phyloP scores from a whole-genome alignment of 139 green algal genomes.

The Haematococcus lacustris region DNA sequence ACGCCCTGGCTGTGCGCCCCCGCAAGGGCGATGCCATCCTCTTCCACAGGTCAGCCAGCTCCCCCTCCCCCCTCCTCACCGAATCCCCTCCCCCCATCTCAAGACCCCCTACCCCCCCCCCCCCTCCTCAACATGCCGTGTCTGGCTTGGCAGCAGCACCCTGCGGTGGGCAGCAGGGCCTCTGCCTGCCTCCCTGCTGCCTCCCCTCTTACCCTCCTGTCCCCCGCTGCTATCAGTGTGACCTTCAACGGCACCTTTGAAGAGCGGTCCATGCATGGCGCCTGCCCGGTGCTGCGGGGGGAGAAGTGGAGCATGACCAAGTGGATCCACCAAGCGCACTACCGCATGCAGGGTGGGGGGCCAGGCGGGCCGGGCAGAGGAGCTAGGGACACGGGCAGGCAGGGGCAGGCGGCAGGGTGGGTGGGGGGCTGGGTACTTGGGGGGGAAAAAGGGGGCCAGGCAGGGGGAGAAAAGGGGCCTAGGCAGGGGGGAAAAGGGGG shows the following conservation, averaged over 20 bases:
- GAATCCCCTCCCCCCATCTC: too few relatives aligned
- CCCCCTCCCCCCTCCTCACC: too few relatives aligned
- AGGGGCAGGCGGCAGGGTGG: too few relatives aligned
- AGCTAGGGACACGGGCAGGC: too few relatives aligned
- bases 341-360: constrained; percentile 20
- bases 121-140: neutral
- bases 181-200: too few relatives aligned
- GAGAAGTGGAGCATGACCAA: constrained; percentile 41
- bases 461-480: too few relatives aligned
- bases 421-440: too few relatives aligned
- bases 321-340: constrained; percentile 26
- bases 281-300: constrained; percentile 59
- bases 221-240: constrained; percentile 29
- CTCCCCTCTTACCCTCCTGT: constrained; percentile 6
- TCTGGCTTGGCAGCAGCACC: neutral
- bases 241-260: constrained; percentile 46
- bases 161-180: too few relatives aligned
- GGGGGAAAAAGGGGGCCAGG: too few relatives aligned
- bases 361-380: too few relatives aligned
- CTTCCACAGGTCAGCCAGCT: constrained; percentile 6
- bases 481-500: too few relatives aligned
- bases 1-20: constrained; percentile 50
- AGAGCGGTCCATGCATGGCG: constrained; percentile 49
- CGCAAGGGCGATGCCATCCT: constrained; percentile 14
- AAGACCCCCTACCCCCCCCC: too few relatives aligned